A percentile compares a stretch with the other conserved stretches of the same genome.
Evolutionary conservation across 2,329 filamentous ascomycete genomes (phyloP).

Genomic region (Microdochium bolleyi): DNA sequence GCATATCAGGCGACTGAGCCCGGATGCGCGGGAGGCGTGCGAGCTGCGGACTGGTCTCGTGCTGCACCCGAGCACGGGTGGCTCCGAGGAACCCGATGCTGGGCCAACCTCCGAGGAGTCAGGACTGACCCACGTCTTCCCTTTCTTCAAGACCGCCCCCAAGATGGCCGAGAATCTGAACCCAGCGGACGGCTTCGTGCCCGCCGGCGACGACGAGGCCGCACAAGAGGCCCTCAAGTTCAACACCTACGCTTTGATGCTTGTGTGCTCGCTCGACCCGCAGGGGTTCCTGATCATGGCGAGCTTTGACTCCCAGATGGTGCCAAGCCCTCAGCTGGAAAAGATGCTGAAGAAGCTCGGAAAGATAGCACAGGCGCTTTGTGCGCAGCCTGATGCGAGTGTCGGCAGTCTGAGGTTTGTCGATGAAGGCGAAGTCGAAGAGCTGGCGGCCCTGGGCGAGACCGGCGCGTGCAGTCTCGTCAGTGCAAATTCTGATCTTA

Average conservation of each 20-base stretch:
- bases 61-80: constrained; percentile 35
- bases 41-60: constrained; percentile 47
- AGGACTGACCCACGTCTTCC: neutral
- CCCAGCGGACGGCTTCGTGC: constrained; percentile 44
- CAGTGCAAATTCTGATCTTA: constrained; percentile 3
- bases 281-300: constrained; percentile 51
- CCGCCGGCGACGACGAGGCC: constrained; percentile 46
- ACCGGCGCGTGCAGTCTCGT: constrained; percentile 10
- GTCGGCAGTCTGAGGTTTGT: constrained; percentile 26
- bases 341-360: constrained; percentile 43
- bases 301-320: constrained; percentile 56
- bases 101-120: constrained; percentile 2
- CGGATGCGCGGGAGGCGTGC: constrained; percentile 46
- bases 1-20: constrained; percentile 48
- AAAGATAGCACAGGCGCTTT: constrained; percentile 40
- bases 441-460: constrained; percentile 21
- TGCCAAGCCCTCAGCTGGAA: constrained; percentile 42
- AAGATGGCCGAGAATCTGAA: constrained; percentile 17
- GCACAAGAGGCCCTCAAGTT: constrained; percentile 52
- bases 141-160: neutral
- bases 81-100: constrained; percentile 5
- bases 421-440: constrained; percentile 21
- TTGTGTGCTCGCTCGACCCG: constrained; percentile 53
- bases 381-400: constrained; percentile 22
- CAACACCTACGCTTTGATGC: constrained; percentile 54